phyloP scores from a whole-genome alignment of 2,329 filamentous ascomycete genomes.

The Cytospora chrysosperma region DNA sequence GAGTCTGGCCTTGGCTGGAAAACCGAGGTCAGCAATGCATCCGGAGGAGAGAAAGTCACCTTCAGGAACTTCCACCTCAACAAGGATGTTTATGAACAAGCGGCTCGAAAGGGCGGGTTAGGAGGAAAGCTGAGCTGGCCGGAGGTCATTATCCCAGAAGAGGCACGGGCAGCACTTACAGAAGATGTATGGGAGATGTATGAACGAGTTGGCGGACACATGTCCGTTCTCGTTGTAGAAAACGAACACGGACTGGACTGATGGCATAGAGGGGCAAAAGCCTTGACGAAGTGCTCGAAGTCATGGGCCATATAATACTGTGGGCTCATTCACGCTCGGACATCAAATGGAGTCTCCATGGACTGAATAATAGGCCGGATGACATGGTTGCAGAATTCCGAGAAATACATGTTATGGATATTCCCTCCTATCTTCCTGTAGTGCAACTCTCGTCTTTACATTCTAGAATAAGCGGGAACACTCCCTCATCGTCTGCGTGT shows the following conservation, averaged over 20 bases:
- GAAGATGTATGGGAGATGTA: conserved; percentile 15
- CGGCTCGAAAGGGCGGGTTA: conserved; percentile 32
- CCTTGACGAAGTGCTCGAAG: background rate
- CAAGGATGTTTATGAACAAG: conserved; percentile 31
- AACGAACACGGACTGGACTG: background rate
- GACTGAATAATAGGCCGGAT: too few relatives aligned
- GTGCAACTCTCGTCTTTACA: too few relatives aligned
- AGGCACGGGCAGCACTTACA: background rate
- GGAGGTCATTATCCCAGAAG: conserved; percentile 27
- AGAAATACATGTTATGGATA: too few relatives aligned
- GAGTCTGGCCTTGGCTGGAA: conserved; percentile 20
- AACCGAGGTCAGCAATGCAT: conserved; percentile 9
- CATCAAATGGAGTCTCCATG: too few relatives aligned
- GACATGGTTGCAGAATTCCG: too few relatives aligned
- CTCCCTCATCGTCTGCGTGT: too few relatives aligned
- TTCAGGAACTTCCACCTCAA: conserved; percentile 33
- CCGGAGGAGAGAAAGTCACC: conserved; percentile 25
- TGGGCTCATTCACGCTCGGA: background rate
- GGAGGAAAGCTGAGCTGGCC: conserved; percentile 30
- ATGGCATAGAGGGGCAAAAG: background rate
- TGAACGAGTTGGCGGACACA: background rate
- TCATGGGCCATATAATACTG: background rate
- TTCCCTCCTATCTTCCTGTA: too few relatives aligned
- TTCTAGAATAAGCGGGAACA: too few relatives aligned
- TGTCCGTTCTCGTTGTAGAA: conserved; percentile 18